Evolutionary conservation across 768 basidiomycete species (phyloP).

Genomic region (Artomyces pyxidatus): DNA sequence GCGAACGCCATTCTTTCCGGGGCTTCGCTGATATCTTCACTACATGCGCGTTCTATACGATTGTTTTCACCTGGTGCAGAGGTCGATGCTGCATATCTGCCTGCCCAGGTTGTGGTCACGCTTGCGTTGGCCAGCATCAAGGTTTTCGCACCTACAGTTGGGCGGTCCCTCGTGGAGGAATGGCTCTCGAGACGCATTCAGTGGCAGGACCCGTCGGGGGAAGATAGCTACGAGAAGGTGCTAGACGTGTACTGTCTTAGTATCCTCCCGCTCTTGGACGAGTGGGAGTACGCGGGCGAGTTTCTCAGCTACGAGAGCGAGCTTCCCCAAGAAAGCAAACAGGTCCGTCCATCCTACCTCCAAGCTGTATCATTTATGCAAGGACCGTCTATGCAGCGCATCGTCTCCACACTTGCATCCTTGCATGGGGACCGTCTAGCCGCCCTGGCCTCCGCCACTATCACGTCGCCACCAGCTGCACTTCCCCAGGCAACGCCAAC

Average conservation of each 20-base stretch:
- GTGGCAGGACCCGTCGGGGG: conserved; percentile 22
- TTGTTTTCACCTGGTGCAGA: conserved; percentile 54
- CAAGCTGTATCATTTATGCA: conserved; percentile 13
- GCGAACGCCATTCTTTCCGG: conserved; percentile 49
- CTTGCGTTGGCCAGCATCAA: conserved; percentile 66
- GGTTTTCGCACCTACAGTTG: conserved; percentile 50
- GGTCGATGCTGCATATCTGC: conserved; percentile 49
- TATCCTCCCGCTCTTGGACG: conserved; percentile 60
- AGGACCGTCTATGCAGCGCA: conserved; percentile 7
- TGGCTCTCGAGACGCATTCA: conserved; percentile 62
- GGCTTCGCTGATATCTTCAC: conserved; percentile 43
- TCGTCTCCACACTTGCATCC: conserved; percentile 4
- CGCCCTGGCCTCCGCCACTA: neutral
- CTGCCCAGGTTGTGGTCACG: conserved; percentile 61
- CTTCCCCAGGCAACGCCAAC: conserved; percentile 9
- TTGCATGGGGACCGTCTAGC: conserved; percentile 4
- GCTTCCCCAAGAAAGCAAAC: conserved; percentile 38
- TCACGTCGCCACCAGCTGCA: neutral
- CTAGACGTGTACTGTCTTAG: conserved; percentile 71
- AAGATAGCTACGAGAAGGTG: conserved; percentile 63
- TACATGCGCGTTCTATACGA: conserved; percentile 56
- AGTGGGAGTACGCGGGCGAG: conserved; percentile 76
- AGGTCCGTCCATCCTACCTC: conserved; percentile 34
- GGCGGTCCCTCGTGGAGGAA: conserved; percentile 62
- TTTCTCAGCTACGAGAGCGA: conserved; percentile 71